Evolutionary conservation across 805 yeast genomes (phyloP).

Genomic region (Ogataea ganodermae): DNA sequence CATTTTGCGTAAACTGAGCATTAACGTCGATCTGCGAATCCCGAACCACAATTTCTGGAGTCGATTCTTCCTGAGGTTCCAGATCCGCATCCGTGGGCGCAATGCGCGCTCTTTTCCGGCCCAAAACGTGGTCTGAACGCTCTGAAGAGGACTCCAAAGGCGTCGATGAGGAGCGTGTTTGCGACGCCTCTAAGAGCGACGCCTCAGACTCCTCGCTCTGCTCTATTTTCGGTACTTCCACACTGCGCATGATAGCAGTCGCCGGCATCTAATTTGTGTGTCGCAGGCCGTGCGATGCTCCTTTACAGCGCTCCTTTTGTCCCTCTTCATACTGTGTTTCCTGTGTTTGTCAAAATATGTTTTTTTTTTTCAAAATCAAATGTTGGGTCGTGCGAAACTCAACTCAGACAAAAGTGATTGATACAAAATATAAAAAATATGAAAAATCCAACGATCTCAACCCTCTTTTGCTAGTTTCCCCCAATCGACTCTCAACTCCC

Average conservation of each 20-base stretch:
- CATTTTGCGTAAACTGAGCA: slow-evolving; percentile 33
- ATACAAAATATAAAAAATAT: too few species aligned
- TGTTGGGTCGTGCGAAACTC: background rate
- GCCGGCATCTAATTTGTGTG: background rate
- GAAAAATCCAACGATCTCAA: too few species aligned
- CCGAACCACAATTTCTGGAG: slow-evolving; percentile 18
- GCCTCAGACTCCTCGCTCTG: slow-evolving; percentile 10
- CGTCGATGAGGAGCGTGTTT: slow-evolving; percentile 13
- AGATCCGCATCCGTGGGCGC: slow-evolving; percentile 4
- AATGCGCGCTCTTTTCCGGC: background rate
- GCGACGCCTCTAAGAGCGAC: slow-evolving; percentile 5
- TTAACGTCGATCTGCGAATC: slow-evolving; percentile 29
- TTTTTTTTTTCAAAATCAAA: background rate
- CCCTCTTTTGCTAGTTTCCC: too few species aligned
- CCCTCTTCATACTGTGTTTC: too few species aligned
- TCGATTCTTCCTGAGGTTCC: slow-evolving; percentile 9
- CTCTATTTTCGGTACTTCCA: slow-evolving; percentile 7
- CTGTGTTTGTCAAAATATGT: background rate
- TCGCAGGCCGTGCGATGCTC: background rate
- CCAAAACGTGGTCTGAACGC: background rate
- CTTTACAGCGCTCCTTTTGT: too few species aligned
- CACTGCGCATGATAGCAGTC: slow-evolving; percentile 9
- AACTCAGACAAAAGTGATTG: background rate
- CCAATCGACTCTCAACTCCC: background rate
- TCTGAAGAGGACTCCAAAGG: slow-evolving; percentile 8